Evolutionary conservation across 2,329 filamentous ascomycete genomes (phyloP).

Genomic region (Trichoderma sp.): DNA sequence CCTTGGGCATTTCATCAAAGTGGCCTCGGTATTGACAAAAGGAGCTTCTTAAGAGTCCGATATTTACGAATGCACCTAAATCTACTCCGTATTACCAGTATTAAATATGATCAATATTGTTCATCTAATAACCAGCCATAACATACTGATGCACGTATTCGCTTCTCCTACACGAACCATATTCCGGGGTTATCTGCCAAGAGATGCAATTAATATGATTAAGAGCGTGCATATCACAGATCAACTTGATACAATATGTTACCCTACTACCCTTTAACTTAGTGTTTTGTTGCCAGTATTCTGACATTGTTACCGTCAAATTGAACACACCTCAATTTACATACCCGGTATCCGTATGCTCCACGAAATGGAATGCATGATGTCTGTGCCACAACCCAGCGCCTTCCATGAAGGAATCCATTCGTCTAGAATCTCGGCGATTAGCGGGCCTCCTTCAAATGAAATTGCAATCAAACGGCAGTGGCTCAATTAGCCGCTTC

Average conservation of each 20-base stretch:
- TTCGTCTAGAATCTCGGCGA: not conserved
- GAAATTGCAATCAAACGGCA: not conserved
- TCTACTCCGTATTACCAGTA: too few relatives aligned
- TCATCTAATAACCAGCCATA: not conserved
- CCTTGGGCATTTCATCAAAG: not conserved
- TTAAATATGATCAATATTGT: too few relatives aligned
- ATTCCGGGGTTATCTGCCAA: not conserved
- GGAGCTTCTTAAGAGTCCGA: too few relatives aligned
- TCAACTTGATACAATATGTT: not conserved
- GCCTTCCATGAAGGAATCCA: not conserved
- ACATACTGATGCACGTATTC: not conserved
- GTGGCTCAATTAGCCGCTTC: constrained; percentile 4
- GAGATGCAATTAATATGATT: not conserved
- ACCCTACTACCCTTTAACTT: not conserved
- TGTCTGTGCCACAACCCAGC: not conserved
- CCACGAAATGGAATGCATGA: not conserved
- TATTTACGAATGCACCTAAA: too few relatives aligned
- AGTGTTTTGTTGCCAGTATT: too few relatives aligned
- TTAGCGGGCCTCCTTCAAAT: not conserved
- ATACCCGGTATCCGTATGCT: not conserved
- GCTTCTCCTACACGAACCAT: not conserved
- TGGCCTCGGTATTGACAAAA: not conserved
- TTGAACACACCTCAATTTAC: not conserved
- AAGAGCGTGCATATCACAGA: not conserved
- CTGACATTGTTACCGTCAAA: not conserved